phyloP scores from a whole-genome alignment of 73 alveolate genomes.

The Tetrahymena malaccensis region DNA sequence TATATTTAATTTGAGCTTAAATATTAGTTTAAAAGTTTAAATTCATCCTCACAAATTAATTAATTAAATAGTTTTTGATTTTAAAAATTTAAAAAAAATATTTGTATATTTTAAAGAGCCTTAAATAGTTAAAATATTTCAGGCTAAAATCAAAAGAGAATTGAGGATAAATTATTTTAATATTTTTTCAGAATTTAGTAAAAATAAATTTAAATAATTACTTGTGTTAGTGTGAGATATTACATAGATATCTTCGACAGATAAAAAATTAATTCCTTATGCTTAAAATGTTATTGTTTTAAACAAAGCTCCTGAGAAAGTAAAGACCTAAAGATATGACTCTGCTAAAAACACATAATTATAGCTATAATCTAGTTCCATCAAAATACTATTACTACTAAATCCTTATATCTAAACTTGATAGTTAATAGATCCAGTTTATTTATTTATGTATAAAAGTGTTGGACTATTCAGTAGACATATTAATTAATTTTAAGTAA shows the following conservation, averaged over 20 bases:
- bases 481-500: not conserved
- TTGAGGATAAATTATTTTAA: no score
- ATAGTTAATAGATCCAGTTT: not conserved
- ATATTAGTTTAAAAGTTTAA: no score
- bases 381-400: not conserved
- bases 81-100: no score
- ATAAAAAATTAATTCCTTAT: not conserved
- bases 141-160: no score
- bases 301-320: not conserved
- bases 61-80: no score
- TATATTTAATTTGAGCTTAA: no score
- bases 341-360: not conserved
- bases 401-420: not conserved
- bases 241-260: not conserved
- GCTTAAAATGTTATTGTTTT: not conserved
- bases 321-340: not conserved
- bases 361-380: not conserved
- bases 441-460: not conserved
- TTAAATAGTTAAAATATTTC: no score
- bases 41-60: no score
- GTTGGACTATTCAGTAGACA: not conserved
- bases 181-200: not conserved
- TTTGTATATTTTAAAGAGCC: no score
- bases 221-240: not conserved
- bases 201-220: not conserved